phyloP scores from a whole-genome alignment of 2,329 filamentous ascomycete species.

The Colletotrichum acutatum region DNA sequence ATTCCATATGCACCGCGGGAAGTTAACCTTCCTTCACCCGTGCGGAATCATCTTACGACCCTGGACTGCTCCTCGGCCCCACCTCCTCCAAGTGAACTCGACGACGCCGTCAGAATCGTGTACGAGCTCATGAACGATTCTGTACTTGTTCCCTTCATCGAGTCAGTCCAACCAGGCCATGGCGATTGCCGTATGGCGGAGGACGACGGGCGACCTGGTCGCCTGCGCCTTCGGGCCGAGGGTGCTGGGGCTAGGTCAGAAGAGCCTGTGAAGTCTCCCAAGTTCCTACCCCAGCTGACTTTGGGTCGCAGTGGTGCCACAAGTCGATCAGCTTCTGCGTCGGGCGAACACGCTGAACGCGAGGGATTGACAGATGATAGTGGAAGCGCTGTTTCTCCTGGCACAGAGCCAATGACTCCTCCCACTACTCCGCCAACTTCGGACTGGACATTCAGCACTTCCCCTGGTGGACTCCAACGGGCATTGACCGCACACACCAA shows the following conservation, averaged over 20 bases:
- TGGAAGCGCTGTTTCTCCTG: conserved; percentile 67
- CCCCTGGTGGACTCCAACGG: conserved; percentile 64
- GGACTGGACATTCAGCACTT: conserved; percentile 63
- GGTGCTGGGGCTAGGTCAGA: conserved; percentile 47
- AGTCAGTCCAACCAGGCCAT: conserved; percentile 62
- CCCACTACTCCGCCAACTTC: conserved; percentile 77
- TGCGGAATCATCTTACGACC: conserved; percentile 82
- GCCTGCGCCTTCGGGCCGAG: conserved; percentile 52
- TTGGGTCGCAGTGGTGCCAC: conserved; percentile 49
- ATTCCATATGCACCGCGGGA: conserved; percentile 85
- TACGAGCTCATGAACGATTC: conserved; percentile 99
- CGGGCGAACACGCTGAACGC: conserved; percentile 58
- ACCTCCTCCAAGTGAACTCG: conserved; percentile 78
- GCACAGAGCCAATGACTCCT: conserved; percentile 76
- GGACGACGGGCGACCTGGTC: conserved; percentile 50
- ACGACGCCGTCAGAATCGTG: conserved; percentile 86
- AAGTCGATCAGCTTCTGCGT: conserved; percentile 56
- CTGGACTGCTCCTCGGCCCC: conserved; percentile 70
- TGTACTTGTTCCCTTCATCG: conserved; percentile 90
- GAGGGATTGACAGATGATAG: conserved; percentile 73
- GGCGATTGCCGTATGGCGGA: conserved; percentile 50
- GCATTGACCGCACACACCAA: conserved; percentile 66
- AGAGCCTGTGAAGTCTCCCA: conserved; percentile 57
- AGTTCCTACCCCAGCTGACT: conserved; percentile 56
- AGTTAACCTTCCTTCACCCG: conserved; percentile 88